phyloP scores from a whole-genome alignment of 306 rosid genomes.

The Trichosanthes cucumerina region DNA sequence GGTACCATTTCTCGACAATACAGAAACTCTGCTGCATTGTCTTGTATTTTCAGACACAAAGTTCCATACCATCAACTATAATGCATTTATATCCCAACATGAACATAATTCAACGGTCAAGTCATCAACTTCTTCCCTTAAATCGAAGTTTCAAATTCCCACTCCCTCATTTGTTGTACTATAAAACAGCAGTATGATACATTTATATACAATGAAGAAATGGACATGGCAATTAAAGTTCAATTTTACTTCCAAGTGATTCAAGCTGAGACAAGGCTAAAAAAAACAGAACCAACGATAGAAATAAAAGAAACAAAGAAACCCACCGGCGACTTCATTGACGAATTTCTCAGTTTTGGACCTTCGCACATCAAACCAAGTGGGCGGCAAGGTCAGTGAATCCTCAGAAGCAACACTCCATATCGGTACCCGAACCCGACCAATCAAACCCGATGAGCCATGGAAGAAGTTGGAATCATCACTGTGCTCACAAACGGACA shows the following conservation, averaged over 20 bases:
- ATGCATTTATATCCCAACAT: not conserved
- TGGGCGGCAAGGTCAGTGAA: slow-evolving; percentile 43
- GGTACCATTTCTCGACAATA: not conserved
- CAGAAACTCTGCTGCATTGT: not conserved
- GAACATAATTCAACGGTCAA: not conserved
- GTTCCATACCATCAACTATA: not conserved
- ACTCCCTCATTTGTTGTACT: not conserved
- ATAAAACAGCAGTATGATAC: not conserved
- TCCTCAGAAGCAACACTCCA: slow-evolving; percentile 34
- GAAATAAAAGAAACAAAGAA: not conserved
- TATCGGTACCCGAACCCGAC: slow-evolving; percentile 48
- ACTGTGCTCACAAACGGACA: slow-evolving; percentile 26
- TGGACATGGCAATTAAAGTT: not conserved
- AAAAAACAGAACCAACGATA: not conserved
- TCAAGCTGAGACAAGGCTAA: not conserved
- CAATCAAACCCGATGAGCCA: slow-evolving; percentile 31
- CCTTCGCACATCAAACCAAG: slow-evolving; percentile 54
- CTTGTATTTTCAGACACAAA: not conserved
- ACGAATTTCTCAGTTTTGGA: slow-evolving; percentile 35
- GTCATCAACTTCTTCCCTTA: not conserved
- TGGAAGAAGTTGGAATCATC: slow-evolving; percentile 23
- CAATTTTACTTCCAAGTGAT: not conserved
- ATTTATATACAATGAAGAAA: not conserved
- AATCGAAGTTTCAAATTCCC: not conserved
- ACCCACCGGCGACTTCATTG: slow-evolving; percentile 53